These are phyloP conservation scores for Graphilbum sp. DNA, from an alignment of 2,329 filamentous ascomycete species.

Conservation along the genomic window DNA sequence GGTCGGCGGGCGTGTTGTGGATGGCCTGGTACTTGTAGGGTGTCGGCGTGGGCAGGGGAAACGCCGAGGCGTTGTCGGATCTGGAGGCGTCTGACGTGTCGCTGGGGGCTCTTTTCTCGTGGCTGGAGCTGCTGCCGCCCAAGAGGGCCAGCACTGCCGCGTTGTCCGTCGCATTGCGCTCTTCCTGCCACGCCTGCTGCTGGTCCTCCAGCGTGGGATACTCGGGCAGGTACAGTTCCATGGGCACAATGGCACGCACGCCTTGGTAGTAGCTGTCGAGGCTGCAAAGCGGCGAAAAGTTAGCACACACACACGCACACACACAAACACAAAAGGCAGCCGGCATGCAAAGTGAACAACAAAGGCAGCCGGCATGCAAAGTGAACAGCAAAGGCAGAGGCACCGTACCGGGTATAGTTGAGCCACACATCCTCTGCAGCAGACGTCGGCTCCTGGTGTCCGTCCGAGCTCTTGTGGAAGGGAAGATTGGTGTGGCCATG, in stretches of 20 bases:
- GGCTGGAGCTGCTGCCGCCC: too few relatives aligned
- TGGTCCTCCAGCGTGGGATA: conserved; percentile 38
- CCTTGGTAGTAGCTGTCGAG: conserved; percentile 70
- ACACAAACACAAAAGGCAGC: too few relatives aligned
- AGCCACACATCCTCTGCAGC: conserved; percentile 17
- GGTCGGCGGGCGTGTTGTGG: conserved; percentile 41
- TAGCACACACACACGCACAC: too few relatives aligned
- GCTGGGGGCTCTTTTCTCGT: not conserved
- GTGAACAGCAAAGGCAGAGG: too few relatives aligned
- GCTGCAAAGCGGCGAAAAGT: too few relatives aligned
- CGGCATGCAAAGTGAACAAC: too few relatives aligned
- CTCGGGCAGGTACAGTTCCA: conserved; percentile 50
- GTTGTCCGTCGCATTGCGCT: conserved; percentile 2
- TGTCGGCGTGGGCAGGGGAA: conserved; percentile 26
- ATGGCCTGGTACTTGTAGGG: conserved; percentile 55
- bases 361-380: too few relatives aligned
- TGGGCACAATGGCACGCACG: conserved; percentile 50
- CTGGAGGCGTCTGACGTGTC: not conserved
- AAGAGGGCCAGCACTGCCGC: too few relatives aligned
- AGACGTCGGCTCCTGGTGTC: conserved; percentile 11
- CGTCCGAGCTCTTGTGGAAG: conserved; percentile 11
- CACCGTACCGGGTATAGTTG: conserved; percentile 22
- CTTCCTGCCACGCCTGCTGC: conserved; percentile 1
- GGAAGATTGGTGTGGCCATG: conserved; percentile 9
- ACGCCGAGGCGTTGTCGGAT: conserved; percentile 12